Evolutionary conservation across 2,329 filamentous ascomycete species (phyloP).

Genomic region (Sporothrix pseudoabietina): DNA sequence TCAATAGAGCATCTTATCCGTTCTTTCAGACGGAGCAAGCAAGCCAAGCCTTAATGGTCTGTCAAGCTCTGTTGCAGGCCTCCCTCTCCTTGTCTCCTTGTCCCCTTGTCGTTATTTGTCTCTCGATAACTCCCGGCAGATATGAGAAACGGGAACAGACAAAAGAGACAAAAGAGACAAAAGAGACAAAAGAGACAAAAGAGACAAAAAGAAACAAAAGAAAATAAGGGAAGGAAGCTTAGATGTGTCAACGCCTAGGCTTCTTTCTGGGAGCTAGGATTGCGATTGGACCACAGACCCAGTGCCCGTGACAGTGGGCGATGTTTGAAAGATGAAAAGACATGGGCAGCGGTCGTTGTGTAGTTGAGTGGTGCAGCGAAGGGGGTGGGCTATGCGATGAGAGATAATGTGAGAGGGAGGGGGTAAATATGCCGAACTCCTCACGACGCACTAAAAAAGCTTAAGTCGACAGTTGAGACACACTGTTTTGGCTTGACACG

Average conservation of each 20-base stretch:
- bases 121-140: neutral
- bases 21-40: conserved; percentile 19
- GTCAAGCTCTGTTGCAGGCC: neutral
- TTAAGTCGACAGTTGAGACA: conserved; percentile 19
- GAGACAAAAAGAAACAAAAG: neutral
- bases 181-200: neutral
- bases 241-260: neutral
- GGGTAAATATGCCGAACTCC: neutral
- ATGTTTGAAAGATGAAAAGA: neutral
- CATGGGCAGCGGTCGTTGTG: neutral
- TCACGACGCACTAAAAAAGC: conserved; percentile 24
- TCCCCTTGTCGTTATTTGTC: neutral
- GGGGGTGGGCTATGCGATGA: neutral
- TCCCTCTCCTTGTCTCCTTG: neutral
- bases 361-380: neutral
- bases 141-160: neutral
- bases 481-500: conserved; percentile 25
- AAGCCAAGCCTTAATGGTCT: neutral
- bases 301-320: neutral
- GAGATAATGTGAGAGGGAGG: neutral
- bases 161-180: neutral
- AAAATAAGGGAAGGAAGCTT: neutral
- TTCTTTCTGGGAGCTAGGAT: neutral
- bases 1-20: neutral
- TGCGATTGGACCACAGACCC: conserved; percentile 4